phyloP scores from a whole-genome alignment of 2,329 filamentous ascomycete species.

The Arachnopeziza araneosa region DNA sequence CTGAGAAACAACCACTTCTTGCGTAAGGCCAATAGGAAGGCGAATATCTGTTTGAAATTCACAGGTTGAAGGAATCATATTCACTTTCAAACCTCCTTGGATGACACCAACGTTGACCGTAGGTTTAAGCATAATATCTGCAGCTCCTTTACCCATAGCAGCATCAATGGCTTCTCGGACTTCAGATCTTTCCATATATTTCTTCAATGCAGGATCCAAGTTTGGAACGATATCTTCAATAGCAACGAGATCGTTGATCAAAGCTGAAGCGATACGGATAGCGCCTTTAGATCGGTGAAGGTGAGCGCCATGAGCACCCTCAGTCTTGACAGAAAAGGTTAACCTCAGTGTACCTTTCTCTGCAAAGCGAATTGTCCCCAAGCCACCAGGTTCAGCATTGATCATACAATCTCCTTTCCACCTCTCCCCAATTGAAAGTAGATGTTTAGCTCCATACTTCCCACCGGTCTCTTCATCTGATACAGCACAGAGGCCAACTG shows the following conservation, averaged over 20 bases:
- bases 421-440: slow-evolving; percentile 25
- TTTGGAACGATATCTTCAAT: slow-evolving; percentile 28
- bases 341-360: slow-evolving; percentile 39
- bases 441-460: slow-evolving; percentile 32
- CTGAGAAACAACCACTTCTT: slow-evolving; percentile 24
- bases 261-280: slow-evolving; percentile 30
- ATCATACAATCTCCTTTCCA: slow-evolving; percentile 37
- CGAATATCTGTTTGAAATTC: slow-evolving; percentile 37
- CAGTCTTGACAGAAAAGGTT: slow-evolving; percentile 31
- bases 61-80: slow-evolving; percentile 36
- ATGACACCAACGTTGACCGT: slow-evolving; percentile 38
- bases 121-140: slow-evolving; percentile 29
- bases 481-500: slow-evolving; percentile 30
- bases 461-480: slow-evolving; percentile 38
- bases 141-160: slow-evolving; percentile 34
- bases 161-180: slow-evolving; percentile 31
- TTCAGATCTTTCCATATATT: slow-evolving; percentile 28
- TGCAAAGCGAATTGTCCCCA: slow-evolving; percentile 35
- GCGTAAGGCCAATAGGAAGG: slow-evolving; percentile 34
- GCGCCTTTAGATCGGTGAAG: slow-evolving; percentile 35
- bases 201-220: slow-evolving; percentile 25
- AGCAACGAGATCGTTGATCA: slow-evolving; percentile 29
- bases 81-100: slow-evolving; percentile 37
- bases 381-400: slow-evolving; percentile 35
- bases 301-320: slow-evolving; percentile 36